These are phyloP conservation scores for Chenopodium formosanum DNA, from an alignment of 148 eudicot genomes.

Conservation along the genomic window DNA sequence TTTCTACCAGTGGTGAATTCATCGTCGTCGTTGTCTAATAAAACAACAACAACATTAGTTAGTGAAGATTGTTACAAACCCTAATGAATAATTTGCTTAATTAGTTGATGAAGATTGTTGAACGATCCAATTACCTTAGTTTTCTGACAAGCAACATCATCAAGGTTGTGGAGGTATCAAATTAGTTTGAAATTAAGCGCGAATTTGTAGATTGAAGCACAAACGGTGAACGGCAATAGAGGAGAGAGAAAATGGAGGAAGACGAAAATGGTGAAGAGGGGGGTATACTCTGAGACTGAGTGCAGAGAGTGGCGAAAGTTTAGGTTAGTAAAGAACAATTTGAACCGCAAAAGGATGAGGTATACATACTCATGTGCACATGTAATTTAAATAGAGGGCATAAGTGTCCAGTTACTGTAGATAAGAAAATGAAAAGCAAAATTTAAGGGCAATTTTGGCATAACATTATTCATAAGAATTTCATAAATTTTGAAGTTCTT, in stretches of 20 bases:
- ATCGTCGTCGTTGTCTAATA: slow-evolving; percentile 18
- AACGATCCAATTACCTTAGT: no score
- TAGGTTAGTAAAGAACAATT: no score
- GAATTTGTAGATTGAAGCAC: not conserved
- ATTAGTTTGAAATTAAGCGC: not conserved
- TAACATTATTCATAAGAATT: no score
- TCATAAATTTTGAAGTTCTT: no score
- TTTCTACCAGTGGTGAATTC: not conserved
- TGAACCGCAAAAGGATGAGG: no score
- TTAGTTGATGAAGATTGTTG: not conserved
- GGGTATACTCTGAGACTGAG: not conserved
- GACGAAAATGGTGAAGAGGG: not conserved
- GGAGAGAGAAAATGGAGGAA: not conserved
- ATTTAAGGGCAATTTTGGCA: no score
- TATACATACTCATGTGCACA: no score
- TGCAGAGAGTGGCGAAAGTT: not conserved
- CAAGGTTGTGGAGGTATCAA: not conserved
- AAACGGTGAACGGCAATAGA: not conserved
- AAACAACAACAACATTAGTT: slow-evolving; percentile 20
- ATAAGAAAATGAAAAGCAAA: no score
- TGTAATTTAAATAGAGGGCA: no score
- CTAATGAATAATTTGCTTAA: not conserved
- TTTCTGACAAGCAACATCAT: not conserved
- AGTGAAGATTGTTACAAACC: slow-evolving; percentile 9
- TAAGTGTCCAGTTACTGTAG: no score